A percentile compares a stretch with the other conserved stretches of the same genome.
Evolutionary conservation across 116 monocot genomes (phyloP).

Genomic region (Iris pallida): DNA sequence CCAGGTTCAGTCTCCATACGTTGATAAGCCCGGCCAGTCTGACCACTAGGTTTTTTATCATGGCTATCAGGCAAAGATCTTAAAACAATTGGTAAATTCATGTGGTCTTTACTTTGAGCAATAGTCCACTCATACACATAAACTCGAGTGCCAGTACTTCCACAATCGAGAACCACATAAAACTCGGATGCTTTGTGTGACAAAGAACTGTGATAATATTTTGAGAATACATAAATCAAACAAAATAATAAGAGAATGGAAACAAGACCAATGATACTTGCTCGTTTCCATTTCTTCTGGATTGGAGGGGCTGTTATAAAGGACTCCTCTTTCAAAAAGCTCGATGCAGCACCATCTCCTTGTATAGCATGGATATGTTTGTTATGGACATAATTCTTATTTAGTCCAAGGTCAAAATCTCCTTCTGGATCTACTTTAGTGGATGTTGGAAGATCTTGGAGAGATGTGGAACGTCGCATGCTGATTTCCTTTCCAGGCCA

Average conservation of each 20-base stretch:
- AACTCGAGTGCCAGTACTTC: constrained; percentile 95
- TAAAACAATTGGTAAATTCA: constrained; percentile 40
- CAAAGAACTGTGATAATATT: constrained; percentile 42
- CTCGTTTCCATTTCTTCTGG: constrained; percentile 43
- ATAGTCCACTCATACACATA: constrained; percentile 73
- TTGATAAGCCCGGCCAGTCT: constrained; percentile 84
- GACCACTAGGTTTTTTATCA: constrained; percentile 15
- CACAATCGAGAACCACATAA: constrained; percentile 87
- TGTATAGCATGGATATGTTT: constrained; percentile 39
- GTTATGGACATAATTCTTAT: constrained; percentile 24
- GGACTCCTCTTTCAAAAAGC: constrained; percentile 80
- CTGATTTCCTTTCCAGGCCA: constrained; percentile 13
- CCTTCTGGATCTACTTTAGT: constrained; percentile 29
- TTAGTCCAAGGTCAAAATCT: constrained; percentile 31
- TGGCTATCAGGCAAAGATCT: constrained; percentile 49
- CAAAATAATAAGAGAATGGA: constrained; percentile 31
- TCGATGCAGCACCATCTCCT: constrained; percentile 45
- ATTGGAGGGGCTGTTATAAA: constrained; percentile 21
- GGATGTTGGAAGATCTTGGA: constrained; percentile 70
- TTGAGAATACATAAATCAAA: constrained; percentile 33
- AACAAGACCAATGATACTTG: constrained; percentile 13
- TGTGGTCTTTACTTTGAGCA: constrained; percentile 25
- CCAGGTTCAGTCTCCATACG: constrained; percentile 98
- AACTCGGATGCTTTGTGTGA: constrained; percentile 40
- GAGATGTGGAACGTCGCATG: constrained; percentile 69